Base-by-base conservation (phyloP, 2,329 filamentous ascomycete genomes). In the Sporothrix brasiliensis region DNA sequence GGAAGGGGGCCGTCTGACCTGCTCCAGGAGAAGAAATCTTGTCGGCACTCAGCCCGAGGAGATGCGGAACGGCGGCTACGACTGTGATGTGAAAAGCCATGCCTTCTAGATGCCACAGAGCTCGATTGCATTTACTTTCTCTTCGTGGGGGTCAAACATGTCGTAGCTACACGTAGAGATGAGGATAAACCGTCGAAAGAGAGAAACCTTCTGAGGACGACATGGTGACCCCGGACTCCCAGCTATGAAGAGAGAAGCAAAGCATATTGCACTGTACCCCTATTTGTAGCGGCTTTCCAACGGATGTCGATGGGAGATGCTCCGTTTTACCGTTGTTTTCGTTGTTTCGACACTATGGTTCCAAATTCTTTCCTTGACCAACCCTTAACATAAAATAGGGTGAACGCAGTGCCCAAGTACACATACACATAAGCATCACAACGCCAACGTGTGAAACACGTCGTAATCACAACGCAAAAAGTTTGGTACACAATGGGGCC, bases 401-500 rank as follows among this genome's bases (percentile, higher is more conserved):
- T 34, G 6, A 34, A 9, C 34, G 34, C 4, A 34, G 34, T 34
- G 30, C 6, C 30, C 4, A 34, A 34, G 3, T 34, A 34, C 4
- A 34, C 30, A 6, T 34, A 7, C 34, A 5, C 34, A 16, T 39
- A 39, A 41, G 19, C 9, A 60, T 10, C 34, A n/a, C 34, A 4
- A 19, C 9, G 19, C 9, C 10, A n/a, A 11, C 34, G 6, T 34
- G 14, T 39, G 4, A 58, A 9, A 58, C 27, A n/a, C 34, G 34
- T 7, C 34, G 34, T 34, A 34, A 58, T 19, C 6, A 34, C 34
- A 58, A 58, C 5, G 19, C n/a, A 61, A 21, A 61, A 39, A 44
- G 56, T 44, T 44, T 44, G 56, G 56, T 60, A 16, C 56, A 61
- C 10, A n/a, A 44, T 44, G 56, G 56, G 34, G 56, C 5, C 7